These are phyloP conservation scores for Talaromyces thailandensis DNA, from an alignment of 495 filamentous ascomycete genomes.

Conservation along the genomic window DNA sequence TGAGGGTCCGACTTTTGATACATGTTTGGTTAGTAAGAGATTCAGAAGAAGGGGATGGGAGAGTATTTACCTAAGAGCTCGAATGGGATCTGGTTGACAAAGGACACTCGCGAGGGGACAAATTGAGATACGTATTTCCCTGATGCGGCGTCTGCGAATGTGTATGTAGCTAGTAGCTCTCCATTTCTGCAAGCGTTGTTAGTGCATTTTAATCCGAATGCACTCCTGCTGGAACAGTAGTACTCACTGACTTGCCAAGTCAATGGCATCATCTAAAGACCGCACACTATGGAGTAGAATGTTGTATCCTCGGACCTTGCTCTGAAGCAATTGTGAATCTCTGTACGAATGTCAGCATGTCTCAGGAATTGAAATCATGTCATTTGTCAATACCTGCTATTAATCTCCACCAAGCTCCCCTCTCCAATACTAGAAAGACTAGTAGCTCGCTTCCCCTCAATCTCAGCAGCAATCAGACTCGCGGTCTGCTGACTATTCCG, in stretches of 20 bases:
- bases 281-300: constrained; percentile 27
- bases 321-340: not conserved
- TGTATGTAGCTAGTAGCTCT: constrained; percentile 32
- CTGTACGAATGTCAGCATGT: not conserved
- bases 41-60: not conserved
- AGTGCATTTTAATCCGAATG: not conserved
- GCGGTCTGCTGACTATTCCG: not conserved
- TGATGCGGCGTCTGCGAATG: constrained; percentile 35
- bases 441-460: not conserved
- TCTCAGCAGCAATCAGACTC: not conserved
- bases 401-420: not conserved
- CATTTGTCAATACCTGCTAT: not conserved
- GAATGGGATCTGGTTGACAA: constrained; percentile 42
- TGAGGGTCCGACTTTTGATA: not conserved
- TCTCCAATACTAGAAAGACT: not conserved
- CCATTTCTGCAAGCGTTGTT: constrained; percentile 11
- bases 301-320: not conserved
- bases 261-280: constrained; percentile 39
- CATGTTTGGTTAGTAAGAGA: not conserved
- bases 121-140: constrained; percentile 47
- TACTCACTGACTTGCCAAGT: constrained; percentile 22
- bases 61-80: constrained; percentile 26
- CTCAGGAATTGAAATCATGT: not conserved
- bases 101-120: constrained; percentile 34
- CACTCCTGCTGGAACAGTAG: not conserved